Evolutionary conservation across 2,329 filamentous ascomycete species (phyloP).

Genomic region (Talaromyces verruculosus): DNA sequence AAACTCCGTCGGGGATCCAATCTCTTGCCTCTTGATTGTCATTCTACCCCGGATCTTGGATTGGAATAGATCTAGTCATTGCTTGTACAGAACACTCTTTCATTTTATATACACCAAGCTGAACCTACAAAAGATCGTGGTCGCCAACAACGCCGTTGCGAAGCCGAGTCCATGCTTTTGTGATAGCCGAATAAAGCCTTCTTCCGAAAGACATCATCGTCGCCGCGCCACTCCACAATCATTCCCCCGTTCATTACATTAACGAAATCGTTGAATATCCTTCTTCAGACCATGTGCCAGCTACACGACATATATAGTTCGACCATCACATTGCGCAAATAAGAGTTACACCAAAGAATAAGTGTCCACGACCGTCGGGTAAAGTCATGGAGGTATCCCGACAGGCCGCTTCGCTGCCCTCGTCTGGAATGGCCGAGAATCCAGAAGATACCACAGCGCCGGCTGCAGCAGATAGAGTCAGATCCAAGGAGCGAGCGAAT

Average conservation of each 20-base stretch:
- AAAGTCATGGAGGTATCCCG: slow-evolving; percentile 36
- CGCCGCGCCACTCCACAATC: slow-evolving; percentile 14
- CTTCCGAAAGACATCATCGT: slow-evolving; percentile 18
- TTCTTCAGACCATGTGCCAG: slow-evolving; percentile 32
- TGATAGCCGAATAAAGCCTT: slow-evolving; percentile 15
- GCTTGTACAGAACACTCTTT: neutral
- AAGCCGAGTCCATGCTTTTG: slow-evolving; percentile 6
- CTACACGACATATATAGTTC: slow-evolving; percentile 21
- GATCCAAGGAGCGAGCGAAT: slow-evolving; percentile 20
- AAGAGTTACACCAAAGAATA: slow-evolving; percentile 15
- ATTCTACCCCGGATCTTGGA: slow-evolving; percentile 2
- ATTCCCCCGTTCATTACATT: neutral
- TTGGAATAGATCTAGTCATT: neutral
- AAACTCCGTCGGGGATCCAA: neutral
- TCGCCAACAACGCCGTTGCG: neutral
- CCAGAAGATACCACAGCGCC: slow-evolving; percentile 16
- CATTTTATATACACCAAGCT: neutral
- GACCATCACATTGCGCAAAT: slow-evolving; percentile 13
- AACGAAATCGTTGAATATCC: neutral
- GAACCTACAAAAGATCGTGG: neutral
- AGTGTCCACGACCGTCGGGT: slow-evolving; percentile 25
- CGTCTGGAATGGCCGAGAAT: slow-evolving; percentile 22
- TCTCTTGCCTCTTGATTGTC: neutral
- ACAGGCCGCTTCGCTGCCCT: slow-evolving; percentile 26
- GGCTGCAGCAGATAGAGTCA: slow-evolving; percentile 20